Percentiles rank a stretch among this genome's conserved stretches.
phyloP scores from a whole-genome alignment of 2,329 filamentous ascomycete genomes.

The Saccharata proteae region DNA sequence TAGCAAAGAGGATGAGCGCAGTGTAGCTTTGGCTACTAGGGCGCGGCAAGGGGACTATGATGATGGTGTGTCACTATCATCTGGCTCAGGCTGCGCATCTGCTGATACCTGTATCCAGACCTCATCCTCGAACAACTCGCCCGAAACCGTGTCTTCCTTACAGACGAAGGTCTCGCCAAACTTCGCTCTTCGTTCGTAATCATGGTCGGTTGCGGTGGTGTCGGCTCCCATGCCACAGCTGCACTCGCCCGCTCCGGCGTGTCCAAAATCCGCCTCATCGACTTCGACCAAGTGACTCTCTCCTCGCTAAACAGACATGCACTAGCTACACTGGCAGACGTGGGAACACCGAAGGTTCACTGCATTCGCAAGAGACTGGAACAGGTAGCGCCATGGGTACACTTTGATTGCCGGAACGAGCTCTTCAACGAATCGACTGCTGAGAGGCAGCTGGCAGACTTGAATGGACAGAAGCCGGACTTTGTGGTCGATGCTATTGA shows the following conservation, averaged over 20 bases:
- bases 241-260: constrained; percentile 83
- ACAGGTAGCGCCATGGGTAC: constrained; percentile 82
- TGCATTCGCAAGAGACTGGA: constrained; percentile 69
- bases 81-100: neutral
- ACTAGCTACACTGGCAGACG: constrained; percentile 84
- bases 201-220: constrained; percentile 85
- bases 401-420: constrained; percentile 75
- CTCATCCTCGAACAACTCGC: constrained; percentile 90
- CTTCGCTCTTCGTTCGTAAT: constrained; percentile 75
- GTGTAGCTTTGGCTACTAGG: constrained; percentile 45
- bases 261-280: constrained; percentile 74
- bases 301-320: constrained; percentile 94
- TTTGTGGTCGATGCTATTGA: constrained; percentile 97
- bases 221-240: constrained; percentile 82
- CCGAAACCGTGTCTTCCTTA: constrained; percentile 83
- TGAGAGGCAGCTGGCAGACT: constrained; percentile 52
- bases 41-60: constrained; percentile 53
- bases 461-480: constrained; percentile 58
- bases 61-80: constrained; percentile 33
- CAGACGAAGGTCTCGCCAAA: constrained; percentile 64
- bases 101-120: constrained; percentile 37
- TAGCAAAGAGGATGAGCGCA: constrained; percentile 44
- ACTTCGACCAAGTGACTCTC: constrained; percentile 95
- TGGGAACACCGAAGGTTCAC: constrained; percentile 83
- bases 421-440: constrained; percentile 64